Percentiles rank a stretch among this genome's conserved stretches.
phyloP scores from a whole-genome alignment of 441 rosid genomes.

The Corymbia calophylla region DNA sequence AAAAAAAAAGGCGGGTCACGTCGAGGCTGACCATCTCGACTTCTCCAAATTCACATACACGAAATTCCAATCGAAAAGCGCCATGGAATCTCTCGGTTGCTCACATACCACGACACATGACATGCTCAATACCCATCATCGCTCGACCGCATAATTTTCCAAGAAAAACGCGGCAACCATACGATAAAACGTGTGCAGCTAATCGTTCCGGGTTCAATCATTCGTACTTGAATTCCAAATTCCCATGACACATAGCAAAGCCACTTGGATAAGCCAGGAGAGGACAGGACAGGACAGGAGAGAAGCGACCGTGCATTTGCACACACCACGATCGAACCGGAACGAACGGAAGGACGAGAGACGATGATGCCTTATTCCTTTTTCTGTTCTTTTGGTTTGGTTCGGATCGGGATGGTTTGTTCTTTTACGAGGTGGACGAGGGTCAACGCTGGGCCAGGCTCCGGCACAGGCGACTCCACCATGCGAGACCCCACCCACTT shows the following conservation, averaged over 20 bases:
- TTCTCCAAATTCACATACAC: neutral
- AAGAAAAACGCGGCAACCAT: neutral
- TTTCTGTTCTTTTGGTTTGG: neutral
- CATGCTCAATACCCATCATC: neutral
- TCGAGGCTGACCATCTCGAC: no score
- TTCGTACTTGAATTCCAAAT: neutral
- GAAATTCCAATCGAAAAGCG: neutral
- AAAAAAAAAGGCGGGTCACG: rapidly evolving
- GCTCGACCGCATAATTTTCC: neutral
- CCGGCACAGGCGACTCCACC: neutral
- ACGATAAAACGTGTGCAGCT: neutral
- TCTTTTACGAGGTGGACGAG: neutral
- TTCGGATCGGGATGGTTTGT: neutral
- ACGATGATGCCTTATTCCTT: neutral
- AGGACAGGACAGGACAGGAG: neutral
- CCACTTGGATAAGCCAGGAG: neutral
- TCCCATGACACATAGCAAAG: neutral
- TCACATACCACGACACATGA: rapidly evolving
- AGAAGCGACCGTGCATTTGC: neutral
- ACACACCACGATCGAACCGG: neutral
- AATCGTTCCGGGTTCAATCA: neutral
- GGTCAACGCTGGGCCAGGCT: neutral
- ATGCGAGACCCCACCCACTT: neutral
- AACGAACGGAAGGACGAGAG: neutral
- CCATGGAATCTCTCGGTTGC: neutral